Base-by-base conservation (phyloP, 257 asterid genomes). In the Ligustrum vulgare region DNA sequence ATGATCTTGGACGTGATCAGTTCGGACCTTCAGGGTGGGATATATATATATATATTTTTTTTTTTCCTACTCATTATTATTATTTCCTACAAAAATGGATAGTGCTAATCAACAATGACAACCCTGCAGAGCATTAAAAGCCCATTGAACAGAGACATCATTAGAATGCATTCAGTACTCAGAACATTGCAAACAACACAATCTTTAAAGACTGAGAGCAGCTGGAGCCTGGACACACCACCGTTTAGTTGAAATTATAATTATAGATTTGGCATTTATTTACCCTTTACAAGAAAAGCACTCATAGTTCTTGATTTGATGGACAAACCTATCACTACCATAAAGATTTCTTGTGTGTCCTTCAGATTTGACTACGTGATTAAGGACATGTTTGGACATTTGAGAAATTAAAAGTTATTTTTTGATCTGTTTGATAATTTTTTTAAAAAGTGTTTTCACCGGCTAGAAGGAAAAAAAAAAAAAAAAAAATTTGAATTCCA, bases 121-220 rank as follows among this genome's bases (percentile, higher is more conserved):
- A 15, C 58, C 33, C 73, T 43, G 73, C 18, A 43, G 33, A 70
- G 62, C 62, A 70, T 70, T 70, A 41, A 70, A 63, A 43, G n/a
- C 7, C 54, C 63, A 13, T 10, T 23, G 60, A 3, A 43, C 72
- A 39, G 49, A 20, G 18, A 28, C 60, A 20, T 37, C 11, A 43
- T 41, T 70, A 22, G 63, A 70, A 5, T 43, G 73, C 73, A 69
- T 20, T 3, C 73, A 47, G 22, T 49, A 22, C 67, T 28, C 8
- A 25, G 31, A 73, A 28, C 51, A 11, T 37, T 22, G 51, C 73
- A 20, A 51, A 11, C 70, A 11, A 31, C 49, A 71, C 68, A 69
- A 65, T 33, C 51, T 37, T 56, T 72, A 11, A 54, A 54, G 35
- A 39, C 15, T 39, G 47, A 2, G 47, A 39, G 47, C 47, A 39